Conservation (phyloP, 495 filamentous ascomycete species). For the Recurvomyces mirabilis region DNA sequence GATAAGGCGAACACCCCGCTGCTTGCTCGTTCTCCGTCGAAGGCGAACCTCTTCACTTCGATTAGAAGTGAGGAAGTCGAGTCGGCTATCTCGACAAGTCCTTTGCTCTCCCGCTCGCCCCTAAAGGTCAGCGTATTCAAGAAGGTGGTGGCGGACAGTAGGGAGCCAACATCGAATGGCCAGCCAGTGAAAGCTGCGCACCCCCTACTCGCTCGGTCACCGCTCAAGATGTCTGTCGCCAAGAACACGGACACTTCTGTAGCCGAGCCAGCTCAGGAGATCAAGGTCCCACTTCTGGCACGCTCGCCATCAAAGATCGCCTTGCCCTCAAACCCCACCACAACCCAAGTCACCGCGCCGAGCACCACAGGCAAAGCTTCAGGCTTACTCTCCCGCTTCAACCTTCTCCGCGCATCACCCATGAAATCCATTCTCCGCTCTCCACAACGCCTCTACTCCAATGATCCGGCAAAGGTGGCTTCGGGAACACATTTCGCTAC, state of each 20-base stretch:
- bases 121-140: too few species aligned
- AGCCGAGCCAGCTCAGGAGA: not conserved
- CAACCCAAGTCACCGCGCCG: not conserved
- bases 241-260: not conserved
- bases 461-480: constrained; percentile 49
- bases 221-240: not conserved
- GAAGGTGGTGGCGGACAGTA: too few species aligned
- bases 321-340: constrained; percentile 1
- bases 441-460: constrained; percentile 49
- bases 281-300: constrained; percentile 11
- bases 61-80: not conserved
- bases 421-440: constrained; percentile 54
- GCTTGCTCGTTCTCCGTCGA: constrained; percentile 20
- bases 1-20: constrained; percentile 5
- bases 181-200: not conserved
- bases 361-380: constrained; percentile 1
- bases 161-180: too few species aligned
- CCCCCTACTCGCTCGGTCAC: not conserved
- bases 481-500: constrained; percentile 48
- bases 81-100: not conserved
- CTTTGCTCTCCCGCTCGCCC: constrained; percentile 7
- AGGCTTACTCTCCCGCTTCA: constrained; percentile 16
- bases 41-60: constrained; percentile 27
- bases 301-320: constrained; percentile 19
- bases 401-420: constrained; percentile 23